Conservation (phyloP, 2,329 filamentous ascomycete species). For the Dothideomycetidae sp. region DNA sequence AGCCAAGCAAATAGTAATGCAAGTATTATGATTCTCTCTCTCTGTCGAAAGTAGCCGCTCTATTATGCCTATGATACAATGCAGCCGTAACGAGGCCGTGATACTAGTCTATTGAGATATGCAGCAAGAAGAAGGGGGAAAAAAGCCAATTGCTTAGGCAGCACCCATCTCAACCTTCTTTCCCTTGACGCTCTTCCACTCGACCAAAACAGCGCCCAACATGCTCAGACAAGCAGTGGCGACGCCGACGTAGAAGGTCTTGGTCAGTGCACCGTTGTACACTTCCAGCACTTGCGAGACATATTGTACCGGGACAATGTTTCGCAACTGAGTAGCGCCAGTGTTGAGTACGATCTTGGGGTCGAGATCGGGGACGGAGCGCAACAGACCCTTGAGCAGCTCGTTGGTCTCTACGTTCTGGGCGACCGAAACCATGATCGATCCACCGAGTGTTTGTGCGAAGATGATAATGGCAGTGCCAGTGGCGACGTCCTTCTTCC, state of each 20-base stretch:
- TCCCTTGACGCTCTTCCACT: slow-evolving; percentile 50
- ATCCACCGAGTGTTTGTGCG: slow-evolving; percentile 34
- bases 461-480: slow-evolving; percentile 38
- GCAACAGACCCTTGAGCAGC: slow-evolving; percentile 27
- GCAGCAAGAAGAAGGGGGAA: too few species aligned
- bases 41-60: too few species aligned
- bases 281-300: slow-evolving; percentile 42
- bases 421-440: slow-evolving; percentile 35
- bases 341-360: slow-evolving; percentile 29
- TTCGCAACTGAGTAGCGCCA: slow-evolving; percentile 46
- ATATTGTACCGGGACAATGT: slow-evolving; percentile 36
- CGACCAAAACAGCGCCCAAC: slow-evolving; percentile 40
- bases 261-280: slow-evolving; percentile 48
- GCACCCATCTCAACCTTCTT: slow-evolving; percentile 26
- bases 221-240: slow-evolving; percentile 40
- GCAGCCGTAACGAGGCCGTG: too few species aligned
- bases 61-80: too few species aligned
- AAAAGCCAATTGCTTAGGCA: slow-evolving; percentile 1
- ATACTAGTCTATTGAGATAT: too few species aligned
- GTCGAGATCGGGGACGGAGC: slow-evolving; percentile 29
- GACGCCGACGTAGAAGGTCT: slow-evolving; percentile 47
- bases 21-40: too few species aligned
- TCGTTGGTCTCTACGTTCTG: slow-evolving; percentile 39
- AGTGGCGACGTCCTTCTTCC: slow-evolving; percentile 30
- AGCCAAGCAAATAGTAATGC: too few species aligned